Evolutionary conservation across 345 rosid species (phyloP), one percentile per base, ranked within the genome.

Genomic region (Euclidium syriacum): DNA sequence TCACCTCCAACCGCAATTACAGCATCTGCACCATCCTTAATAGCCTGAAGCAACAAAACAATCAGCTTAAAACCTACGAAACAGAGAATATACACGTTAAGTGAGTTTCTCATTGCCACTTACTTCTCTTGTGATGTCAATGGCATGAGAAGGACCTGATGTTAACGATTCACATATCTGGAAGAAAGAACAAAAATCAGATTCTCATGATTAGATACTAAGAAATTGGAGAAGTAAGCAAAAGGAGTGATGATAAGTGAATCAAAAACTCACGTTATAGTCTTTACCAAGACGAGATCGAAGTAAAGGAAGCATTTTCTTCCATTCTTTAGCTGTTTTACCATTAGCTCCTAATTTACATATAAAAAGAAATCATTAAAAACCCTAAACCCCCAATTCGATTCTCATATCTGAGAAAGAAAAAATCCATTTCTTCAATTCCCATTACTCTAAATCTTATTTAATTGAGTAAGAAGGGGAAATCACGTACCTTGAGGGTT

Each of bases 1-100:
- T 94, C 99, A 19, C 99, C 99, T 73, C 99, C 99, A 15, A 94
- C 99, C 25, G 99, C 97, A 81, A 94, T 81, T 57, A 94, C 97
- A 63, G 97, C 97, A 74, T 90, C 95, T 29, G 87, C 97, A 22
- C 97, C 97, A 67, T 83, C 87, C 62, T 85, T 77, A 58, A 94
- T 94, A 39, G 97, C 96, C 99, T 90, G 73, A 51, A 42, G 66
- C 18, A 41, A 32, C 62, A 54, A 18, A n/a, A 60, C 27, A 26
- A 24, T 48, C 19, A 49, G 33, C 18, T 9, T n/a, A 49, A 7
- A 20, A 15, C 11, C 41, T 32, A 24, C 9, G 33, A 18, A 33
- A 34, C 20, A 5, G 24, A 27, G 57, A 44, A 17, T 20, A 18
- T n/a, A n/a, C n/a, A n/a, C n/a, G n/a, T n/a, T n/a, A n/a, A n/a